Base-by-base conservation (phyloP, 2,329 filamentous ascomycete genomes). In the Nemania abortiva region DNA sequence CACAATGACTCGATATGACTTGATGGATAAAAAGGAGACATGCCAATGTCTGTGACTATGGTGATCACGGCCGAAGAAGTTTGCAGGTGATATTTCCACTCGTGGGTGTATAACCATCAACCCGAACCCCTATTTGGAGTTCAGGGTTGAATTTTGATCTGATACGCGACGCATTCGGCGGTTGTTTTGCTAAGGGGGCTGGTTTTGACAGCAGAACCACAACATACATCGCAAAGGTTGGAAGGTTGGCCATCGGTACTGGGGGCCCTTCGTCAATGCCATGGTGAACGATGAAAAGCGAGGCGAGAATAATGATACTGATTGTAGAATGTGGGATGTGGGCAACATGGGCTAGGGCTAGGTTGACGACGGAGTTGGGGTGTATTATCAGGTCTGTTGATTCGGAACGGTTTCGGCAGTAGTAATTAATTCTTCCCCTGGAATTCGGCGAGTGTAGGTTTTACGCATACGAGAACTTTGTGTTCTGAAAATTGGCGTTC, bases 1-100 rank as follows among this genome's bases (percentile, higher is more conserved):
- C 69, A 70, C 52, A 66, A 70, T 27, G 68, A 69, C 45, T 73
- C 69, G 70, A 72, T 70, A 74, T 63, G 72, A 75, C 20, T 72
- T 74, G 72, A 75, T 70, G 72, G 72, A 72, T 73, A 72, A 54
- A 68, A 66, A 73, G 64, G 72, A 71, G 69, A 72, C 56, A 70
- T 69, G 66, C 67, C 63, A 70, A 57, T 61, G 64, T 68, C 47
- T 7, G 54, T 72, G 53, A 69, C 63, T 66, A 63, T 69, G 68
- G 72, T 39, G 57, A 71, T 53, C 57, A 71, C 49, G 55, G 49
- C 63, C 27, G 39, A 65, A 50, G 31, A 61, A 65, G 54, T 63
- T 70, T 69, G 56, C 55, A 59, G 68, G 70, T 68, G 68, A 68
- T 65, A 59, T 72, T 71, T 67, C 49, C 70, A 72, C 70, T 66